These are phyloP conservation scores for Coprinopsis marcescibilis DNA, from an alignment of 768 basidiomycete species.

Conservation along the genomic window DNA sequence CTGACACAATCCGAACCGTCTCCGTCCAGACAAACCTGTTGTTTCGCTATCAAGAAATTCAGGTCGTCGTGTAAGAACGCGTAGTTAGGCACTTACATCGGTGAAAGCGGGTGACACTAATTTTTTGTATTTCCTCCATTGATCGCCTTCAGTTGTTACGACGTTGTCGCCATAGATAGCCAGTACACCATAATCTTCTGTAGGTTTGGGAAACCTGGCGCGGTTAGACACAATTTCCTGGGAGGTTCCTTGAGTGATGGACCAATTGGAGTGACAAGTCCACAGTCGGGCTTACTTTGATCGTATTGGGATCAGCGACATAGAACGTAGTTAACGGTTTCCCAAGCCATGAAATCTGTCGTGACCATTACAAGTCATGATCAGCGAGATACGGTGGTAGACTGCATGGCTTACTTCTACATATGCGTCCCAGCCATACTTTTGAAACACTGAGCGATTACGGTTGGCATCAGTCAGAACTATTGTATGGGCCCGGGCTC, in stretches of 20 bases:
- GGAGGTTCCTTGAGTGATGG: background rate
- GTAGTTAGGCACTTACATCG: slow-evolving; percentile 37
- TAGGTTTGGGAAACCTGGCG: slow-evolving; percentile 48
- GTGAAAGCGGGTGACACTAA: slow-evolving; percentile 56
- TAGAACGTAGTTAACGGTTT: background rate
- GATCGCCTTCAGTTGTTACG: slow-evolving; percentile 52
- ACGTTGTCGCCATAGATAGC: slow-evolving; percentile 51
- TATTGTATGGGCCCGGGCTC: too few species aligned
- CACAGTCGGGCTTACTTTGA: slow-evolving; percentile 30
- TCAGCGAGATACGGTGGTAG: background rate
- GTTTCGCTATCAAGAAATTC: slow-evolving; percentile 24
- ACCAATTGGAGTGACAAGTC: background rate
- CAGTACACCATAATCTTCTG: slow-evolving; percentile 34
- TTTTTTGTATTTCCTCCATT: slow-evolving; percentile 58
- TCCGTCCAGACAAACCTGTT: slow-evolving; percentile 45
- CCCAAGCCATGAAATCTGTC: background rate
- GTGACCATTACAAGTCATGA: background rate
- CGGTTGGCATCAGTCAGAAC: too few species aligned
- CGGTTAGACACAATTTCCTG: slow-evolving; percentile 47
- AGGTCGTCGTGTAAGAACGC: background rate
- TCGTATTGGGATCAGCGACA: slow-evolving; percentile 35
- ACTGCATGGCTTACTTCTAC: background rate
- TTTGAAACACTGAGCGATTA: background rate
- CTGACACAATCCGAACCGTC: slow-evolving; percentile 31
- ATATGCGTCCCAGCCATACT: background rate